Conservation (phyloP, 257 asterid species). For the Rhazya stricta region DNA sequence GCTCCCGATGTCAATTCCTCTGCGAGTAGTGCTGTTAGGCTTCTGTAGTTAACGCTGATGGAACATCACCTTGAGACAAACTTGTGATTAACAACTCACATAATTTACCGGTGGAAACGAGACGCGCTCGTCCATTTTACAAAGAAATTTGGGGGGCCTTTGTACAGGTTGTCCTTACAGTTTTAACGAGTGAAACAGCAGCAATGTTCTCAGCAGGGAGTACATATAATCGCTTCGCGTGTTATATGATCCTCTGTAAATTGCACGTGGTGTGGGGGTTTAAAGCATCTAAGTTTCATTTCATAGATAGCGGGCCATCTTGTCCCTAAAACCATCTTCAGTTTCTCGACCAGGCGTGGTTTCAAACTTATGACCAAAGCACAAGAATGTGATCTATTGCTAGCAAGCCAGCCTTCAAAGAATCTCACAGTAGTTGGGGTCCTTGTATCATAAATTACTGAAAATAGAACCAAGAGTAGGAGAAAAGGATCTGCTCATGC, state of each 20-base stretch:
- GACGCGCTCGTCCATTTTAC: background rate
- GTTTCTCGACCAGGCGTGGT: background rate
- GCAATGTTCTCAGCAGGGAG: background rate
- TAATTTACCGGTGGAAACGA: background rate
- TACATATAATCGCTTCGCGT: background rate
- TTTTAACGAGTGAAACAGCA: background rate
- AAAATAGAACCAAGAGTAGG: background rate
- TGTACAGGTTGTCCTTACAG: background rate
- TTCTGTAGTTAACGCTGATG: background rate
- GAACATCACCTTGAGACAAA: background rate
- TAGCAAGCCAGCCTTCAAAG: background rate
- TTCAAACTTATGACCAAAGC: background rate
- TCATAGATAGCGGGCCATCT: background rate
- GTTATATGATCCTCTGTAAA: background rate
- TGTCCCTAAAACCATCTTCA: background rate
- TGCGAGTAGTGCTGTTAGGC: background rate
- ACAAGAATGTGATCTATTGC: background rate
- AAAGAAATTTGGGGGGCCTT: background rate
- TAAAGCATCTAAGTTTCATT: background rate
- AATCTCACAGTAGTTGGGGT: too few relatives aligned
- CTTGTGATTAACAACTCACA: background rate
- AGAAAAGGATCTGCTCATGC: background rate
- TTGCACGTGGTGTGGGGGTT: constrained; percentile 14
- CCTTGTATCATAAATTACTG: background rate
- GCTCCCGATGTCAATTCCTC: background rate